Evolutionary conservation across 352 stramenopile species (phyloP).

Genomic region (Phytophthora boehmeriae): DNA sequence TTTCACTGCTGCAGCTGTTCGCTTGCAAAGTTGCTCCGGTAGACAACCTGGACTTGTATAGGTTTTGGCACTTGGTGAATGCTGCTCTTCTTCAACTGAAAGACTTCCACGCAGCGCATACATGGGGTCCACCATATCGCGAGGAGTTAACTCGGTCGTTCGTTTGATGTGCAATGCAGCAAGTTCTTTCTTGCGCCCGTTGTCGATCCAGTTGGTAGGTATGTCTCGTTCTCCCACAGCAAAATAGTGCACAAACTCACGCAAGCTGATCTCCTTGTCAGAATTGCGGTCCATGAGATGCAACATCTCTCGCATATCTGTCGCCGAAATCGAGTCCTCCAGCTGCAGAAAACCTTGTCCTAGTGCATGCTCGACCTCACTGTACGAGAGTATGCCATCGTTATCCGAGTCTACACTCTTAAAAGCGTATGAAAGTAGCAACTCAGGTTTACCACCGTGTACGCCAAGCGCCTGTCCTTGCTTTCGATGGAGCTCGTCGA

Average conservation of each 20-base stretch:
- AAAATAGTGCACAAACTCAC: slow-evolving; percentile 87
- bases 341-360: slow-evolving; percentile 68
- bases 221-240: slow-evolving; percentile 60
- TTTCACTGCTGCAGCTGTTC: slow-evolving; percentile 41
- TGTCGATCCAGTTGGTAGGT: slow-evolving; percentile 68
- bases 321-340: slow-evolving; percentile 39
- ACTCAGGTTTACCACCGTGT: slow-evolving; percentile 67
- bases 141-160: slow-evolving; percentile 52
- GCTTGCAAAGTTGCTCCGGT: slow-evolving; percentile 55
- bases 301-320: slow-evolving; percentile 78
- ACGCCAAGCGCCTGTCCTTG: slow-evolving; percentile 61
- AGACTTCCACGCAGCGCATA: slow-evolving; percentile 18
- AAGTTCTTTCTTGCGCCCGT: slow-evolving; percentile 65
- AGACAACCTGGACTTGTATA: slow-evolving; percentile 41
- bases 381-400: slow-evolving; percentile 76
- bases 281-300: slow-evolving; percentile 73
- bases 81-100: slow-evolving; percentile 7
- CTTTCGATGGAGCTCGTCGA: slow-evolving; percentile 56
- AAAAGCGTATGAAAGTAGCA: slow-evolving; percentile 76
- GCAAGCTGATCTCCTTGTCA: slow-evolving; percentile 77
- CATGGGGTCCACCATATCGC: slow-evolving; percentile 48
- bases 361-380: slow-evolving; percentile 64
- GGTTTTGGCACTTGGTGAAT: background rate
- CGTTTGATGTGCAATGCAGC: slow-evolving; percentile 59
- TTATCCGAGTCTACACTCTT: slow-evolving; percentile 81